Evolutionary conservation across 306 rosid species (phyloP).

Genomic region (Pueraria montana): DNA sequence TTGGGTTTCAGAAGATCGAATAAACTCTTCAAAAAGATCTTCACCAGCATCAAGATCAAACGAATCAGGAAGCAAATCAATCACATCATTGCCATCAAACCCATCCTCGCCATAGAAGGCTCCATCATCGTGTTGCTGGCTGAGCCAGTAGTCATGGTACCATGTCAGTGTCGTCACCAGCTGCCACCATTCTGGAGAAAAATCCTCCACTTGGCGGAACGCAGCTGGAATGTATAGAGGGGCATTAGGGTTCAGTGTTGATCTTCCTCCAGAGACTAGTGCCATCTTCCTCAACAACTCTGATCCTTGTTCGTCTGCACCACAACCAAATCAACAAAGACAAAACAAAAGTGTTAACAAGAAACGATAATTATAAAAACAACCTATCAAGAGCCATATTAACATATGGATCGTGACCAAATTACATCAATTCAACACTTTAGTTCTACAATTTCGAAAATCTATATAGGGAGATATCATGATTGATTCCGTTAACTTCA

Average conservation of each 20-base stretch:
- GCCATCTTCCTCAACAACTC: constrained; percentile 64
- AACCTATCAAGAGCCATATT: background rate
- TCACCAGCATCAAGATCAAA: constrained; percentile 78
- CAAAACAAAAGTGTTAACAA: constrained; percentile 4
- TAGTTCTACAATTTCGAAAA: background rate
- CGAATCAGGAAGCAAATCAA: constrained; percentile 73
- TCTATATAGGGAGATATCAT: background rate
- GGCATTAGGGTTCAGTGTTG: constrained; percentile 83
- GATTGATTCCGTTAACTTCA: constrained; percentile 1
- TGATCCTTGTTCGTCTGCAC: constrained; percentile 42
- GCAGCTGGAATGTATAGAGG: constrained; percentile 87
- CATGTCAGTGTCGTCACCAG: constrained; percentile 81
- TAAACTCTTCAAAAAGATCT: constrained; percentile 74
- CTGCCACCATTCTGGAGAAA: constrained; percentile 97
- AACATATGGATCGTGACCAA: background rate
- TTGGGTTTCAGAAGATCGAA: constrained; percentile 60
- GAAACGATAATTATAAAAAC: background rate
- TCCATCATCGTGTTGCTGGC: constrained; percentile 73
- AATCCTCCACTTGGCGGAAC: constrained; percentile 89
- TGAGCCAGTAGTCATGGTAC: constrained; percentile 89
- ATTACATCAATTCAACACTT: background rate
- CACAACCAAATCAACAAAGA: constrained; percentile 33
- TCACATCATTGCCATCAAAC: constrained; percentile 45
- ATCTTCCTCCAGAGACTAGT: constrained; percentile 74
- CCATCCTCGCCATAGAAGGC: constrained; percentile 59